Evolutionary conservation across 2,329 filamentous ascomycete species (phyloP).

Genomic region (Trichoderma aggressivum): DNA sequence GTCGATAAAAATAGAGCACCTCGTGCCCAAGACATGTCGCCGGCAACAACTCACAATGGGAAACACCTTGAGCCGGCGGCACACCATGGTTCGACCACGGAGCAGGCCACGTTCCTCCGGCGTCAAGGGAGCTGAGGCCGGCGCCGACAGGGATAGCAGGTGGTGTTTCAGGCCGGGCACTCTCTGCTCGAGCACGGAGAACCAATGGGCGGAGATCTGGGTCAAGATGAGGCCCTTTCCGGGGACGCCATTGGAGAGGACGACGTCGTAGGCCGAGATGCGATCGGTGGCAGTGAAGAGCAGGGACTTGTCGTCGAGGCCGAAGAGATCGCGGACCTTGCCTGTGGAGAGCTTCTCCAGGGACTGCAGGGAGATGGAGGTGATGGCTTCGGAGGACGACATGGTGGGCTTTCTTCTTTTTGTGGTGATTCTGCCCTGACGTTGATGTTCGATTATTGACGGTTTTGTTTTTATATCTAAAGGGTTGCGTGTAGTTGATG

Average conservation of each 20-base stretch:
- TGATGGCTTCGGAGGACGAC: conserved; percentile 9
- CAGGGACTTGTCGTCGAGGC: conserved; percentile 58
- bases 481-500: neutral
- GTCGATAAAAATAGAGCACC: neutral
- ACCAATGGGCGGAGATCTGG: conserved; percentile 49
- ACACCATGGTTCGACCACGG: conserved; percentile 66
- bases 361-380: conserved; percentile 27
- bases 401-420: neutral
- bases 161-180: conserved; percentile 51
- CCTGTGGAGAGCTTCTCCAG: conserved; percentile 39
- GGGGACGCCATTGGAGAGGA: conserved; percentile 52
- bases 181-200: conserved; percentile 43
- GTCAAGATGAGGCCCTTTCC: conserved; percentile 54
- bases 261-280: conserved; percentile 90
- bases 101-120: conserved; percentile 49
- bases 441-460: neutral
- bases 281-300: conserved; percentile 60
- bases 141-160: conserved; percentile 46
- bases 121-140: conserved; percentile 32
- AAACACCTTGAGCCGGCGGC: conserved; percentile 23
- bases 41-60: conserved; percentile 27
- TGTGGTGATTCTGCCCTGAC: neutral
- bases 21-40: conserved; percentile 28
- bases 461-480: neutral
- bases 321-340: conserved; percentile 82